Evolutionary conservation across 352 stramenopile species (phyloP).

Genomic region (Phytopythium chamaehyphon): DNA sequence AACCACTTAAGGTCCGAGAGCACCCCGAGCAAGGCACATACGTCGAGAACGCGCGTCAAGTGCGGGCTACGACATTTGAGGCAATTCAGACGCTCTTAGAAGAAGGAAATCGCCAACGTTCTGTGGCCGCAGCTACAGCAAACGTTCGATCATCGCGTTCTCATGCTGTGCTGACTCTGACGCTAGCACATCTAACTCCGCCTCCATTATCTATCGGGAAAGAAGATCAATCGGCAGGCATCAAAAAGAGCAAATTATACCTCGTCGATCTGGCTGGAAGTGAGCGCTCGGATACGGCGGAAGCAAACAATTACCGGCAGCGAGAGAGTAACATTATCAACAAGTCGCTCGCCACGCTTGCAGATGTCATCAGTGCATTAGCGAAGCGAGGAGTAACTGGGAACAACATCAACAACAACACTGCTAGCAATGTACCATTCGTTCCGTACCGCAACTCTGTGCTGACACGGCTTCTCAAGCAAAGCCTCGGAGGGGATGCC

Average conservation of each 20-base stretch:
- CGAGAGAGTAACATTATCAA: constrained; percentile 83
- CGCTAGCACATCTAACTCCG: constrained; percentile 32
- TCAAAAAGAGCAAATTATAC: constrained; percentile 62
- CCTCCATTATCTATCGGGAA: constrained; percentile 1
- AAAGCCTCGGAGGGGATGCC: constrained; percentile 76
- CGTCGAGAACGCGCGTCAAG: constrained; percentile 51
- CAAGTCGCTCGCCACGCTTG: constrained; percentile 74
- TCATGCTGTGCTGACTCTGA: constrained; percentile 63
- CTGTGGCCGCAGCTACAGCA: constrained; percentile 38
- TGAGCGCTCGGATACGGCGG: constrained; percentile 53
- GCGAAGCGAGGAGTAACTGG: constrained; percentile 20
- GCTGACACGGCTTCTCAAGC: constrained; percentile 77
- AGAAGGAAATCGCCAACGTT: constrained; percentile 59
- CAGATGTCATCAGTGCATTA: constrained; percentile 78
- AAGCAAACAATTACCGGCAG: constrained; percentile 38
- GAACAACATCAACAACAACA: constrained; percentile 12
- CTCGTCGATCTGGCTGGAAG: constrained; percentile 72
- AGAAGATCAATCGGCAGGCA: not conserved
- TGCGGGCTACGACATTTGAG: constrained; percentile 40
- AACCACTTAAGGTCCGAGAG: constrained; percentile 68
- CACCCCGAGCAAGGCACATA: constrained; percentile 65
- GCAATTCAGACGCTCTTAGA: constrained; percentile 54
- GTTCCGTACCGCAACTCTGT: constrained; percentile 89
- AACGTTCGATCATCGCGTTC: constrained; percentile 53
- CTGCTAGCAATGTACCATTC: constrained; percentile 21